Evolutionary conservation across 257 asterid genomes (phyloP).

Genomic region (Mitragyna speciosa): DNA sequence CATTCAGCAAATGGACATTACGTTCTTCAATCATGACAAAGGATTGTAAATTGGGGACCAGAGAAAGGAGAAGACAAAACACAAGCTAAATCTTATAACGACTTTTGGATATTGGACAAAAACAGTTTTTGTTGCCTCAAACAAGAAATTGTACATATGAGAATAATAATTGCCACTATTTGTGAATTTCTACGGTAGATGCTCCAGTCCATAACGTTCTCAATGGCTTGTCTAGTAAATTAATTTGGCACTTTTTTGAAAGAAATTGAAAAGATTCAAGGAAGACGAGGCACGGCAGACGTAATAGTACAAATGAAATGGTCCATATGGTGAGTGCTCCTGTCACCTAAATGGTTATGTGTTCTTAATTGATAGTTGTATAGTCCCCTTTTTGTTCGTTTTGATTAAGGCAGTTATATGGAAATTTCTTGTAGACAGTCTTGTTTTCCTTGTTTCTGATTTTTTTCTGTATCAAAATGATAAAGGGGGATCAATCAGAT

Average conservation of each 20-base stretch:
- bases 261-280: neutral
- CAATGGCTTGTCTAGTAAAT: neutral
- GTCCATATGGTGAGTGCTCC: neutral
- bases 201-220: neutral
- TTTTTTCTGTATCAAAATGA: too few relatives aligned
- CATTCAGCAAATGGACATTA: too few relatives aligned
- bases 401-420: neutral
- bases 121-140: too few relatives aligned
- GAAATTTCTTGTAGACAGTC: neutral
- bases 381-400: neutral
- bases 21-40: too few relatives aligned
- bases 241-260: neutral
- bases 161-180: too few relatives aligned
- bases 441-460: neutral
- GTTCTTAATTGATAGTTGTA: neutral
- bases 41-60: too few relatives aligned
- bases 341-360: neutral
- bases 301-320: too few relatives aligned
- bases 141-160: too few relatives aligned
- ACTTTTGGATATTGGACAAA: too few relatives aligned
- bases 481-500: too few relatives aligned
- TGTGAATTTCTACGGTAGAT: neutral
- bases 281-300: neutral
- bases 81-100: too few relatives aligned
- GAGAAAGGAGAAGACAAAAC: too few relatives aligned